Evolutionary conservation across 257 asterid genomes (phyloP), one percentile per base, ranked within the genome.

Genomic region (Fraxinus americana): DNA sequence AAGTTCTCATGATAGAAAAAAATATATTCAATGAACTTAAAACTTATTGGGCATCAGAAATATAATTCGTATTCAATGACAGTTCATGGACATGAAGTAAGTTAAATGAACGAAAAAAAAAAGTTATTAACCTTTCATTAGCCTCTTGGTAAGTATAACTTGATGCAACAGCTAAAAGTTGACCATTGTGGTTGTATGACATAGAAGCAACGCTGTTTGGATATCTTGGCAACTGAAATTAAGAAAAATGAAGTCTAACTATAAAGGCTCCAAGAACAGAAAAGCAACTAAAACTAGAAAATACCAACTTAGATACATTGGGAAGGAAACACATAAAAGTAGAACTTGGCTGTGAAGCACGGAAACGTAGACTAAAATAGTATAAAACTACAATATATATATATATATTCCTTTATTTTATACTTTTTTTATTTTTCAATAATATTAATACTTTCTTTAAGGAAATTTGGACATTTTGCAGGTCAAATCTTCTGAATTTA

Each of bases 111-210:
- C 5, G 61, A 54, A 80, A 74, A 54, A 80, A 74, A 43, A 59
- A 54, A 70, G 23, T 48, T 66, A 48, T 88, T 68, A 52, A 91
- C 98, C 89, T 91, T 88, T 90, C 93, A 57, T 82, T 85, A 48
- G 92, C 93, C 84, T 95, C 97, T 84, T 93, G 96, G 87, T 87
- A 89, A 29, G 97, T 84, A 78, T 81, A 77, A 84, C 97, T 86
- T 70, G 97, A 90, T 80, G 98, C 97, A 54, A 93, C 87, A 5
- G 96, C 98, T 83, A 95, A 83, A 45, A 95, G 81, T 73, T 82
- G 80, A 50, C 97, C 99, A 27, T 81, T 82, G 43, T 84, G 87
- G 87, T 91, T 95, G 80, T 91, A 95, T 57, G 97, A 92, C 86
- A 95, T 71, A 1, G 97, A 91, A 68, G 92, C 92, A 54, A 90